Base-by-base conservation (phyloP, 768 basidiomycete genomes). In the Leccinum fibrillosum region DNA sequence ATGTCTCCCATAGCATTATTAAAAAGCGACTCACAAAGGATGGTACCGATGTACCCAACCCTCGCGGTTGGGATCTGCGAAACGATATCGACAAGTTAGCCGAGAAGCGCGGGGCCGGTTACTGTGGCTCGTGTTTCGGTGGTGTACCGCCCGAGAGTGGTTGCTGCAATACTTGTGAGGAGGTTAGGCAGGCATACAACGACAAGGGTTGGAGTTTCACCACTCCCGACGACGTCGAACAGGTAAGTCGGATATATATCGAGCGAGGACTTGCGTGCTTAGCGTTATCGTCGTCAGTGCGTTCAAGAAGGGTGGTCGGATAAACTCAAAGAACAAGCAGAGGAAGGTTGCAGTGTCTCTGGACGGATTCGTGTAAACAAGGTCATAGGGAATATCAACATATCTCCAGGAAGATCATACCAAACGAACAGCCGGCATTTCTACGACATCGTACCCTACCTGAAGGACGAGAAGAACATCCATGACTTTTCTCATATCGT, bases 121-220 rank as follows among this genome's bases (percentile, higher is more conserved):
- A 93, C 70, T 98, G 96, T 75, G 97, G 97, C 4, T 96, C 94
- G 5, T 99, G 97, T 75, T 99, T 91, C 64, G 97, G 97, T 57
- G 97, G 93, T 56, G 62, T 83, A 25, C 83, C 81, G 53, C 89
- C 93, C 3, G 79, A 78, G 48, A 74, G 73, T 69, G 94, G 94
- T 5, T 99, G 97, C 74, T 99, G 97, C 75, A 92, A 99, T 71
- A 88, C 86, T 47, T 99, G 97, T 72, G 97, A 99, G 69, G 89
- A 94, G 1, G 97, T 99, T 25, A 84, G 97, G 45, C 82, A 88
- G 72, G 80, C 93, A 30, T 99, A 99, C 75, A 81, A 92, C 28
- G 83, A 88, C 70, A 86, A 89, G 64, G 97, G 96, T 21, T 99
- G 97, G 97, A 94, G 90, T 72, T 99, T 98, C 72, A 76, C 80